Evolutionary conservation across 352 stramenopile species (phyloP).

Genomic region (Aphanomyces cochlioides): DNA sequence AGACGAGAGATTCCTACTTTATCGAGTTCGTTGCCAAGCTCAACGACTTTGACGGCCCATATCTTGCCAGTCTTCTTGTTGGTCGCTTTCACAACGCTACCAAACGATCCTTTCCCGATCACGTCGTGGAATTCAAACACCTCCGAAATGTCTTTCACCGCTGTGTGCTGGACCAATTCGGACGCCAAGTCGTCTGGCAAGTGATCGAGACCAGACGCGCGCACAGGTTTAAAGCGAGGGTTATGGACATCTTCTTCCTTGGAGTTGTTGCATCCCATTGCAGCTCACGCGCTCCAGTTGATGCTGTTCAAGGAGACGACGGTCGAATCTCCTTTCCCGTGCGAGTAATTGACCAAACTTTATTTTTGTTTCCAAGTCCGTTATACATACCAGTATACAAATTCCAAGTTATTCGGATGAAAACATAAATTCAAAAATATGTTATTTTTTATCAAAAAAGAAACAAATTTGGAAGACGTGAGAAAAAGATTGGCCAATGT

Average conservation of each 20-base stretch:
- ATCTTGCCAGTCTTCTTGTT: conserved; percentile 63
- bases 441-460: no score
- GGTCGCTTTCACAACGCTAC: conserved; percentile 58
- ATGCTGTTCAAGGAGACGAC: no score
- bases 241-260: conserved; percentile 42
- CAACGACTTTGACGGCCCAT: conserved; percentile 74
- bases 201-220: conserved; percentile 28
- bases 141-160: conserved; percentile 59
- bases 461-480: no score
- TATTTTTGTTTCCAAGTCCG: no score
- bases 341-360: no score
- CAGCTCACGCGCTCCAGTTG: background rate
- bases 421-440: no score
- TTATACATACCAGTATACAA: no score
- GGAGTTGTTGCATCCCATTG: conserved; percentile 61
- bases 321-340: no score
- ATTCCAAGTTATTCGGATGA: no score
- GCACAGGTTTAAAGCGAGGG: conserved; percentile 27
- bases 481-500: no score
- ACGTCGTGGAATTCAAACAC: conserved; percentile 59
- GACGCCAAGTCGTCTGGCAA: conserved; percentile 69
- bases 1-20: conserved; percentile 32
- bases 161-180: conserved; percentile 73
- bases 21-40: conserved; percentile 66
- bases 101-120: conserved; percentile 69